Evolutionary conservation across 768 basidiomycete species (phyloP).

Genomic region (Amanita rimosa): DNA sequence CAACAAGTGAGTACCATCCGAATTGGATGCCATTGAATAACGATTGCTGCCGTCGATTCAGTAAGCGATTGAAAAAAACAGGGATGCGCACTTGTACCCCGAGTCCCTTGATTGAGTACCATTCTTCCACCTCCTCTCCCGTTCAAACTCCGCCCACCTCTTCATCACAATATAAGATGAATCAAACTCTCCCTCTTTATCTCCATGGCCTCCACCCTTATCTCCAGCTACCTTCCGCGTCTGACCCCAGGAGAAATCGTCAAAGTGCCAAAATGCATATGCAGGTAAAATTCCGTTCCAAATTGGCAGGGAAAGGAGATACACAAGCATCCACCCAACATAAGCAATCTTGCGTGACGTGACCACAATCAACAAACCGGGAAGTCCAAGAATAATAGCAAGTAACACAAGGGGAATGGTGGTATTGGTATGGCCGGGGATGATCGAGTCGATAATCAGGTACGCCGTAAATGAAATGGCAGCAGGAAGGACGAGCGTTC

Average conservation of each 20-base stretch:
- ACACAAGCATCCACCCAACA: constrained; percentile 95
- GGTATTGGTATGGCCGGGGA: constrained; percentile 68
- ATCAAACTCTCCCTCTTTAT: constrained; percentile 97
- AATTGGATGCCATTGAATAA: constrained; percentile 70
- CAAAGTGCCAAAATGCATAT: constrained; percentile 99
- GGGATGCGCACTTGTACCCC: constrained; percentile 48
- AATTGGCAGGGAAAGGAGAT: constrained; percentile 84
- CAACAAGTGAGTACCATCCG: constrained; percentile 57
- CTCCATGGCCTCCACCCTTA: constrained; percentile 60
- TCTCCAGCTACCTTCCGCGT: constrained; percentile 78
- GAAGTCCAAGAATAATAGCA: constrained; percentile 91
- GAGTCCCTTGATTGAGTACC: constrained; percentile 76
- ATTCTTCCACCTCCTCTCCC: constrained; percentile 88
- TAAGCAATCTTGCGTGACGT: constrained; percentile 92
- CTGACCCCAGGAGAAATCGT: constrained; percentile 97
- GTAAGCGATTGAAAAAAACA: background rate
- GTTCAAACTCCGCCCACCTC: constrained; percentile 96
- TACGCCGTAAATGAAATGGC: constrained; percentile 97
- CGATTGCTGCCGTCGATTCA: constrained; percentile 29
- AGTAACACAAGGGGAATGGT: constrained; percentile 89
- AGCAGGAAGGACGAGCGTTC: constrained; percentile 92
- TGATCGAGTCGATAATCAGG: constrained; percentile 79
- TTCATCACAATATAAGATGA: constrained; percentile 97
- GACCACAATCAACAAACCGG: constrained; percentile 90
- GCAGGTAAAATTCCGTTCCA: constrained; percentile 96